Evolutionary conservation across 805 yeast genomes (phyloP).

Genomic region (Candida ipomoeae): DNA sequence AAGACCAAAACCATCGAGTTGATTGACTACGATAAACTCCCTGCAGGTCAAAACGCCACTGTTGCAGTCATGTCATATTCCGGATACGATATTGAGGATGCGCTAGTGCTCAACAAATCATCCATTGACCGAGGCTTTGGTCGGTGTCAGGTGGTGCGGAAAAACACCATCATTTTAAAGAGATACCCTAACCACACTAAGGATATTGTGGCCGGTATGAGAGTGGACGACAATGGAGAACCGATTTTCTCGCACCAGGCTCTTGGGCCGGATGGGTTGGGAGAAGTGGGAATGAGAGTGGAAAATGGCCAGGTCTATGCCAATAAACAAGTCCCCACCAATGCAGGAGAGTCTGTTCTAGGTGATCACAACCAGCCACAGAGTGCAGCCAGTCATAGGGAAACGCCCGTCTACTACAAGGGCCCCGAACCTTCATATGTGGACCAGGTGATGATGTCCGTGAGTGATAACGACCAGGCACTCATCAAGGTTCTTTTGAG

Average conservation of each 20-base stretch:
- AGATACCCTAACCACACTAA: constrained; percentile 91
- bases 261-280: constrained; percentile 91
- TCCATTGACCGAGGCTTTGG: constrained; percentile 97
- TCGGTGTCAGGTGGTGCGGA: constrained; percentile 91
- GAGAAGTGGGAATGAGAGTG: constrained; percentile 89
- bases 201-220: constrained; percentile 88
- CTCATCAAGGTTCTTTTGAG: constrained; percentile 85
- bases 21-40: constrained; percentile 91
- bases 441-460: constrained; percentile 97
- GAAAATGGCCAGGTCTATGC: constrained; percentile 92
- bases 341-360: constrained; percentile 65
- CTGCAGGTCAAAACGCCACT: constrained; percentile 98
- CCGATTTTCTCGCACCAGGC: constrained; percentile 85
- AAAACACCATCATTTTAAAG: constrained; percentile 84
- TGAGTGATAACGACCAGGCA: constrained; percentile 92
- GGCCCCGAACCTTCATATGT: constrained; percentile 95
- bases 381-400: constrained; percentile 65
- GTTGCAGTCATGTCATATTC: constrained; percentile 99
- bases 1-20: constrained; percentile 95
- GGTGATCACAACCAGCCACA: constrained; percentile 32
- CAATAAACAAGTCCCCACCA: constrained; percentile 88
- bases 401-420: constrained; percentile 85
- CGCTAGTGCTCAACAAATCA: constrained; percentile 87
- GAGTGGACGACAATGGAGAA: constrained; percentile 73
- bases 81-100: constrained; percentile 99